These are phyloP conservation scores for Athelia sp. DNA, from an alignment of 1,284 basidiomycete species.

Conservation along the genomic window DNA sequence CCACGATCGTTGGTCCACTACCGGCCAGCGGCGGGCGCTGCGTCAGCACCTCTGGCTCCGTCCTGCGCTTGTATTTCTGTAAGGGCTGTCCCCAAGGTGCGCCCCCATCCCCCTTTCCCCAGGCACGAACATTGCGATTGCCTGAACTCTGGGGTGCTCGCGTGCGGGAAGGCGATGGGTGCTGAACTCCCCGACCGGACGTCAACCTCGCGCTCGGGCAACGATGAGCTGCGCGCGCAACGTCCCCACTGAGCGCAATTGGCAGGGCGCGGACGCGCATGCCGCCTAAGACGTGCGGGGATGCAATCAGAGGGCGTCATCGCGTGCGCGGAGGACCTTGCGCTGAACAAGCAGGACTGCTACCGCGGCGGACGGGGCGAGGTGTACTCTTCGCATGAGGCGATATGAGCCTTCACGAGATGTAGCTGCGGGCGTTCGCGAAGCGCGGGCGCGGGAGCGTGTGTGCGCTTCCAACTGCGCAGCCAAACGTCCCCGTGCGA, in stretches of 20 bases:
- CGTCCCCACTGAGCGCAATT: conserved; percentile 35
- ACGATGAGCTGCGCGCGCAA: conserved; percentile 16
- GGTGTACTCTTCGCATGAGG: conserved; percentile 33
- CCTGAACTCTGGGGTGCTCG: conserved; percentile 33
- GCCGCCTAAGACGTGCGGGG: conserved; percentile 33
- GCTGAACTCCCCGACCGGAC: conserved; percentile 46
- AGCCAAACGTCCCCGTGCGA: conserved; percentile 46
- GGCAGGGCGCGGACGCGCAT: conserved; percentile 43
- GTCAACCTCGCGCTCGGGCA: conserved; percentile 35
- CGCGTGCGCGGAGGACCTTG: conserved; percentile 30
- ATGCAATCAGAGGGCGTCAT: conserved; percentile 34
- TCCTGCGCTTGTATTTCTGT: conserved; percentile 10
- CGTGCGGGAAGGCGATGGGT: conserved; percentile 46
- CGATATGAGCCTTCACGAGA: conserved; percentile 35
- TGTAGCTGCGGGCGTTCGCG: conserved; percentile 38
- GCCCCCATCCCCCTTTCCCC: conserved; percentile 14
- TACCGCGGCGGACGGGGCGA: conserved; percentile 20
- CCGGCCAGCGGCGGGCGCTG: conserved; percentile 30
- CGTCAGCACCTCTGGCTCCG: conserved; percentile 37
- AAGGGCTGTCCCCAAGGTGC: conserved; percentile 13
- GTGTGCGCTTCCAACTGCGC: conserved; percentile 40
- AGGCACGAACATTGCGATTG: conserved; percentile 18
- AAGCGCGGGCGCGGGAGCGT: conserved; percentile 40
- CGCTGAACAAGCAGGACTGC: conserved; percentile 29
- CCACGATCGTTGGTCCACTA: conserved; percentile 22